Evolutionary conservation across 768 basidiomycete genomes (phyloP).

Genomic region (Udeniomyces megalosporus): DNA sequence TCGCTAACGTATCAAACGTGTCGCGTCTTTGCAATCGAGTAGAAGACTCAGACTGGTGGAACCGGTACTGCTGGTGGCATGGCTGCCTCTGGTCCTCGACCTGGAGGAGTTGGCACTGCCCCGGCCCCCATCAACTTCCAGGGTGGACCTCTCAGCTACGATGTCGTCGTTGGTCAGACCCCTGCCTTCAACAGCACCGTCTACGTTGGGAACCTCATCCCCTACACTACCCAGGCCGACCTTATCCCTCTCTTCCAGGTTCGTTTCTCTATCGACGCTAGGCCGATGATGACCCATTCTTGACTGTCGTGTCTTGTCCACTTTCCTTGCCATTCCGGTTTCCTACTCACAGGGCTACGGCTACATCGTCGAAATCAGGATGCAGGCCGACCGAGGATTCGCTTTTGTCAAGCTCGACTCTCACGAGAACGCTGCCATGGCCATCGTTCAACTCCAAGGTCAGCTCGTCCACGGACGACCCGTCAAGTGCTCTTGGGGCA

Average conservation of each 20-base stretch:
- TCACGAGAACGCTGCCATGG: slow-evolving; percentile 95
- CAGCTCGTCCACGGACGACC: slow-evolving; percentile 94
- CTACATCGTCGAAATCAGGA: slow-evolving; percentile 94
- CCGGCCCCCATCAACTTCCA: slow-evolving; percentile 84
- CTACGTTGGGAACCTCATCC: slow-evolving; percentile 96
- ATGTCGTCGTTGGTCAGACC: slow-evolving; percentile 82
- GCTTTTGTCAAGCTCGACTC: slow-evolving; percentile 98
- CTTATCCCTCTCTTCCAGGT: slow-evolving; percentile 75
- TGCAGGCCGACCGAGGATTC: slow-evolving; percentile 98
- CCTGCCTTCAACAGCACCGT: slow-evolving; percentile 89
- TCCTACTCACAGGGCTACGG: slow-evolving; percentile 63
- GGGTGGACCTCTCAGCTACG: slow-evolving; percentile 76
- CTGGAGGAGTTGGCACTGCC: slow-evolving; percentile 22
- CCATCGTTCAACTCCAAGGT: slow-evolving; percentile 90
- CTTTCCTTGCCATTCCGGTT: too few relatives aligned
- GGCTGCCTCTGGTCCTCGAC: slow-evolving; percentile 1
- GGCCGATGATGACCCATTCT: too few relatives aligned
- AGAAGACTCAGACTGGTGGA: slow-evolving; percentile 72
- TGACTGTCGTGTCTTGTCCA: too few relatives aligned
- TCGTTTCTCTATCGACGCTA: neutral
- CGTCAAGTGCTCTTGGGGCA: slow-evolving; percentile 98
- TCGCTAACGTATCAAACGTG: too few relatives aligned
- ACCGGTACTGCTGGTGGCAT: slow-evolving; percentile 19
- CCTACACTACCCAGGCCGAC: slow-evolving; percentile 92
- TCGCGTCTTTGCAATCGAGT: neutral